Evolutionary conservation across 495 filamentous ascomycete genomes (phyloP).

Genomic region (Hypoxylon fragiforme): DNA sequence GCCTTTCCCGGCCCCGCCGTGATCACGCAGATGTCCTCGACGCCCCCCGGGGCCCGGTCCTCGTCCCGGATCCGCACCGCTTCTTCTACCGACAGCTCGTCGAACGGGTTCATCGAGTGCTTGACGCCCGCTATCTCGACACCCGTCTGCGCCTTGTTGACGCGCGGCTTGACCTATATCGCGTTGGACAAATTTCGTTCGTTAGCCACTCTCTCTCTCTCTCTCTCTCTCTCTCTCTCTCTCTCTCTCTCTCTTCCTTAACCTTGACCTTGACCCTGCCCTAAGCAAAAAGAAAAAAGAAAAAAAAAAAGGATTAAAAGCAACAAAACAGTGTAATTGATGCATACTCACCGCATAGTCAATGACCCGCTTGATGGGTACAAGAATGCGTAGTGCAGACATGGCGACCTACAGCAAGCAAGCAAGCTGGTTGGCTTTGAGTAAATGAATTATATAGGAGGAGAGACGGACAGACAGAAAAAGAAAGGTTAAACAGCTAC

Average conservation of each 20-base stretch:
- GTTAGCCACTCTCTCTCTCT: conserved; percentile 22
- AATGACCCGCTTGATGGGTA: conserved; percentile 96
- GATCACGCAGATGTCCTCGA: conserved; percentile 89
- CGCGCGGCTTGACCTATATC: conserved; percentile 90
- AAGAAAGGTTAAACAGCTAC: neutral
- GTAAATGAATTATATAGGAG: conserved; percentile 1
- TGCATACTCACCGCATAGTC: conserved; percentile 95
- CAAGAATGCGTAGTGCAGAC: conserved; percentile 87
- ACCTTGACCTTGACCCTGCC: too few relatives aligned
- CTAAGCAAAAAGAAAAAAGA: too few relatives aligned
- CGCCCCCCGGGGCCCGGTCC: conserved; percentile 58
- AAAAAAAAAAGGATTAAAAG: too few relatives aligned
- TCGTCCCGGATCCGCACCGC: conserved; percentile 90
- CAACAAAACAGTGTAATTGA: conserved; percentile 1
- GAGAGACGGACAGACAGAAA: neutral
- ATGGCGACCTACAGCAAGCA: conserved; percentile 49
- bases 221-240: conserved; percentile 6
- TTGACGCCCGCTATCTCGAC: conserved; percentile 92
- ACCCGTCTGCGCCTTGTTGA: conserved; percentile 93
- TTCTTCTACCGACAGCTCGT: conserved; percentile 97
- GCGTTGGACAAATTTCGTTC: neutral
- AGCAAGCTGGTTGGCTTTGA: too few relatives aligned
- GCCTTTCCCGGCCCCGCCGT: conserved; percentile 85
- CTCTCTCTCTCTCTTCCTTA: neutral
- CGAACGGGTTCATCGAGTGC: conserved; percentile 98